Evolutionary conservation across 306 rosid genomes (phyloP), one percentile per base, ranked within the genome.

Genomic region (Biancaea sappan): DNA sequence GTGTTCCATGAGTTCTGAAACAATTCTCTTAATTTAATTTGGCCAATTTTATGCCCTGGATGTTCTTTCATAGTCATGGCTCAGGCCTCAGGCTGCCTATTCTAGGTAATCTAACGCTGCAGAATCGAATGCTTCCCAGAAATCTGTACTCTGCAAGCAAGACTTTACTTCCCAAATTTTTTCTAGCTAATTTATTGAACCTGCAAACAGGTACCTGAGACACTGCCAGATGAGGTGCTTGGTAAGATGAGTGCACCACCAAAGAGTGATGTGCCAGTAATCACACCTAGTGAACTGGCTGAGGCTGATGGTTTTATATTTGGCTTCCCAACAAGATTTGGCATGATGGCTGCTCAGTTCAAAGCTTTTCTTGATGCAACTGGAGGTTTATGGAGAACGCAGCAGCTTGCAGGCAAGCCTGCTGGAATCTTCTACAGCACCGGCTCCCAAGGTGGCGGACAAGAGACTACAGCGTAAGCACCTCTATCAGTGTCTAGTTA

Each of bases 281-380:
- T 90, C 78, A 72, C 85, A 5, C 84, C 91, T 11, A 40, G 26
- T 16, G 79, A 88, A 64, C 93, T 90, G 43, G 14, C 85, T 13
- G 88, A 84, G 4, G 93, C 88, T 15, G 93, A 90, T 74, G 93
- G 91, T 10, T 79, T 90, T 64, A 53, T 90, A 56, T 90, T 88
- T 72, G 96, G 96, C 58, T 90, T 90, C 70, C 96, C 93, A 35
- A 79, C 91, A 54, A 88, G 87, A 77, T 88, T 81, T 37, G 96
- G 96, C 10, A 91, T 91, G 94, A 91, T 91, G 96, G 81, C 96
- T 50, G 90, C 93, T 68, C 93, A 88, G 77, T 88, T 86, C 71
- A 86, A 88, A 71, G 90, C 93, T 50, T 88, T 88, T 73, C 41
- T 88, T 18, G 96, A 90, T 34, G 82, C 93, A 65, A 79, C 89